Evolutionary conservation across 2,329 filamentous ascomycete genomes (phyloP).

Genomic region (Bipolaris gigantea): DNA sequence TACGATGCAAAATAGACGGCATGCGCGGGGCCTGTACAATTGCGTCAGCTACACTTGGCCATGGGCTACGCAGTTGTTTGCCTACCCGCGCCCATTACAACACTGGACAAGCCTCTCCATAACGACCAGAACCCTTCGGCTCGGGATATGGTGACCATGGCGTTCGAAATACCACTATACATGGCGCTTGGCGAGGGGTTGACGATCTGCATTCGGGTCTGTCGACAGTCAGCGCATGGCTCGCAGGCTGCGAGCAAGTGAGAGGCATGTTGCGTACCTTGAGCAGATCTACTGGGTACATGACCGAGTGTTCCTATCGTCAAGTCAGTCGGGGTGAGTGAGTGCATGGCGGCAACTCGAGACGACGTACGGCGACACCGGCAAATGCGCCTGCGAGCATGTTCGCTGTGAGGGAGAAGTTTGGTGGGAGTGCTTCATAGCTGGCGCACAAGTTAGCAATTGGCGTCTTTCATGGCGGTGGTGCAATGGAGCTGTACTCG

Average conservation of each 20-base stretch:
- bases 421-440: slow-evolving; percentile 92
- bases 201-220: slow-evolving; percentile 98
- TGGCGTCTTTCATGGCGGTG: slow-evolving; percentile 1
- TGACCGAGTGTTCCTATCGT: slow-evolving; percentile 88
- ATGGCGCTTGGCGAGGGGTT: slow-evolving; percentile 78
- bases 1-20: slow-evolving; percentile 99
- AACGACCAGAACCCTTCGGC: slow-evolving; percentile 87
- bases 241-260: neutral
- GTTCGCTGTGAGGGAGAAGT: slow-evolving; percentile 91
- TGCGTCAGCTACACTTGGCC: slow-evolving; percentile 28
- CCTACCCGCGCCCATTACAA: slow-evolving; percentile 87
- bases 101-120: slow-evolving; percentile 96
- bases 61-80: slow-evolving; percentile 10
- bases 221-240: slow-evolving; percentile 26
- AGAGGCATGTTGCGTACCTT: slow-evolving; percentile 67
- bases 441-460: slow-evolving; percentile 47
- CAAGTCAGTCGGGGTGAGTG: slow-evolving; percentile 26
- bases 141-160: slow-evolving; percentile 87
- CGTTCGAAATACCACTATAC: slow-evolving; percentile 88
- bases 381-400: slow-evolving; percentile 97
- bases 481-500: slow-evolving; percentile 39
- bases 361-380: slow-evolving; percentile 77
- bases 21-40: slow-evolving; percentile 79
- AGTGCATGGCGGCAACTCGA: slow-evolving; percentile 14
- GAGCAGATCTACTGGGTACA: slow-evolving; percentile 97